These are phyloP conservation scores for Dovyalis caffra DNA, from an alignment of 345 rosid species.

Conservation along the genomic window DNA sequence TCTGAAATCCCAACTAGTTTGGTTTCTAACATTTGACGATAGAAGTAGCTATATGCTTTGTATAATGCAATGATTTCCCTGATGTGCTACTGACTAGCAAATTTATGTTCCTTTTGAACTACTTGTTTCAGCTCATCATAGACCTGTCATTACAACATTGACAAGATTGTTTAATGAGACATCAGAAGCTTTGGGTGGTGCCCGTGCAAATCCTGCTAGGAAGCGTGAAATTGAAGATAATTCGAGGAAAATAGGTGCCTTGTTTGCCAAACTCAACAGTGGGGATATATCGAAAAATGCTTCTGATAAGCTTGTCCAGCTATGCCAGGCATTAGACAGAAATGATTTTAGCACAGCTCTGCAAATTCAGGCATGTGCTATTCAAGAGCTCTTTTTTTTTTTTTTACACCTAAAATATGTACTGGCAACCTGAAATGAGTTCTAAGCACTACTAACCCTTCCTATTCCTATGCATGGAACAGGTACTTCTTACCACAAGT, in stretches of 20 bases:
- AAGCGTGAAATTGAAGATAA: conserved; percentile 97
- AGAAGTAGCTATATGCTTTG: not conserved
- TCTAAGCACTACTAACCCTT: not conserved
- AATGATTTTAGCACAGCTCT: conserved; percentile 75
- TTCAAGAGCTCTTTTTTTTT: not conserved
- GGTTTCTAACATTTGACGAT: not conserved
- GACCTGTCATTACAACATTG: conserved; percentile 67
- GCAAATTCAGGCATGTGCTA: conserved; percentile 72
- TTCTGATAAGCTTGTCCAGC: conserved; percentile 82
- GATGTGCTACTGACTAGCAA: not conserved
- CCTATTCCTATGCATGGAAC: conserved; percentile 6
- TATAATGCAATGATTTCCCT: not conserved
- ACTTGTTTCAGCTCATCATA: conserved; percentile 66
- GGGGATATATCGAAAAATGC: conserved; percentile 93
- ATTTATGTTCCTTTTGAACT: conserved; percentile 2
- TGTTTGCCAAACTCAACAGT: conserved; percentile 85
- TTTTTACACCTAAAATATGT: not conserved
- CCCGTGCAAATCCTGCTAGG: conserved; percentile 85
- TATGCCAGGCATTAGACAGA: conserved; percentile 86
- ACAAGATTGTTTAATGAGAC: conserved; percentile 95
- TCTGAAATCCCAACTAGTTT: not conserved
- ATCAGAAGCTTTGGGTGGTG: conserved; percentile 87
- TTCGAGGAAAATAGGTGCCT: conserved; percentile 85
- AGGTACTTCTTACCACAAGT: conserved; percentile 89
- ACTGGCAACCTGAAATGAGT: not conserved